Base-by-base conservation (phyloP, 352 stramenopile genomes). In the Phytophthora multivora region DNA sequence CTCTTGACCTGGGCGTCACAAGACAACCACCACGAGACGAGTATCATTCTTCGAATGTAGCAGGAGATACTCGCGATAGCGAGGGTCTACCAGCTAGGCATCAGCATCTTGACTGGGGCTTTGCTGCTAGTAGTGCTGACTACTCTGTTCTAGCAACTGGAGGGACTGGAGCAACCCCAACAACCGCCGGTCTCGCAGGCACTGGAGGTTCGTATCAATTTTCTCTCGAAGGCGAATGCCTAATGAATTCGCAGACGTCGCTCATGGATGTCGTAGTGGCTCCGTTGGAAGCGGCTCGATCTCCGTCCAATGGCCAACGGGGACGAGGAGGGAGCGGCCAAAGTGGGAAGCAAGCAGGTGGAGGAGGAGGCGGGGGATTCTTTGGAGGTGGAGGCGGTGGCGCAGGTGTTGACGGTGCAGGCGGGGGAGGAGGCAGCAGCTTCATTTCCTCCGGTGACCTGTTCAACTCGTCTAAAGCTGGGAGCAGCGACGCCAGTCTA, bases 381-480 rank as follows among this genome's bases (percentile, higher is more conserved):
- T 95, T 77, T 56, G 88, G 88, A 6, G 88, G 88, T 3, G 88
- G 85, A 36, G 80, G 83, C 5, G 86, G 86, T 23, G 83, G 86
- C 0, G 58, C 79, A 26, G 86, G 86, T 9, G 41, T 88, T 16
- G 81, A 90, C 40, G 86, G 71, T 0, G 77, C 69, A 16, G 83
- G 86, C 0, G 86, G 86, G 0, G 86, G 82, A 0, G 83, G 86
- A 10, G 86, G 83, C 0, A 89, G 75, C 54, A 90, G 80, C 57
- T 89, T 80, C 31, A 38, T 88, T 1, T 75, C 69, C 0, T 35
- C 52, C 16, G n/a, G 35, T 0, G 35, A 75, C 7, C 31, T 79
- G 23, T 67, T 68, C 13, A 58, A 71, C 46, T 47, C 28, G 0
- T 67, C 55, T 2, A 55, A 59, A 15, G 26, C 45, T 51, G 41